Conservation (phyloP, 2,329 filamentous ascomycete species). For the Emergomyces orientalis region DNA sequence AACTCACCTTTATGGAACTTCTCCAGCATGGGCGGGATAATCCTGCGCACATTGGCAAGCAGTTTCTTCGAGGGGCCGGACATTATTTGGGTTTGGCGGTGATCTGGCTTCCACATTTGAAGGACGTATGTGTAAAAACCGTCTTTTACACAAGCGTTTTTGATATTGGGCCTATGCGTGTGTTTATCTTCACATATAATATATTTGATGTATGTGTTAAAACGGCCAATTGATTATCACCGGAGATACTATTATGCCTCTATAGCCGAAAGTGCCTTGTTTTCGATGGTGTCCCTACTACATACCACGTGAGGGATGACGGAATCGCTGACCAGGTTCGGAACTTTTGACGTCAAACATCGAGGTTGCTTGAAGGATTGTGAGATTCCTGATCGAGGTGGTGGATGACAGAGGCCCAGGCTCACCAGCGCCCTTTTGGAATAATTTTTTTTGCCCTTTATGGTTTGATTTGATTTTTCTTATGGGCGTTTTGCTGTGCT, state of each 20-base stretch:
- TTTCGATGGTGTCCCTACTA: background rate
- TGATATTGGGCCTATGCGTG: background rate
- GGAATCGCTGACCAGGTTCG: background rate
- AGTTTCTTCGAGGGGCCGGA: slow-evolving; percentile 64
- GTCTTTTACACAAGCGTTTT: background rate
- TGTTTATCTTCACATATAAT: background rate
- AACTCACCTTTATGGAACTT: slow-evolving; percentile 84
- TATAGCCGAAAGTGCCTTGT: background rate
- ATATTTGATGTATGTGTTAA: background rate
- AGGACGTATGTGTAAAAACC: background rate
- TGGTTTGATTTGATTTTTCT: too few relatives aligned
- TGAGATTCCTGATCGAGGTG: too few relatives aligned
- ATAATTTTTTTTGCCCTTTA: too few relatives aligned
- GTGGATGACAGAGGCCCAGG: too few relatives aligned
- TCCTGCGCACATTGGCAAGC: slow-evolving; percentile 70
- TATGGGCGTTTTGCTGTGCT: too few relatives aligned
- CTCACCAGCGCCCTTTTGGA: too few relatives aligned
- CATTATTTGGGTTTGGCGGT: slow-evolving; percentile 36
- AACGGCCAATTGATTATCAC: background rate
- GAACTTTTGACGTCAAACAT: background rate
- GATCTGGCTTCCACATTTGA: background rate
- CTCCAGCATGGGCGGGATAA: slow-evolving; percentile 90
- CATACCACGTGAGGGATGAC: background rate
- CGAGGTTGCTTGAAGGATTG: background rate
- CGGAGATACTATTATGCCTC: background rate